Evolutionary conservation across 2,329 filamentous ascomycete genomes (phyloP), one percentile per base, ranked within the genome.

Genomic region (Sclerotinia nivalis): DNA sequence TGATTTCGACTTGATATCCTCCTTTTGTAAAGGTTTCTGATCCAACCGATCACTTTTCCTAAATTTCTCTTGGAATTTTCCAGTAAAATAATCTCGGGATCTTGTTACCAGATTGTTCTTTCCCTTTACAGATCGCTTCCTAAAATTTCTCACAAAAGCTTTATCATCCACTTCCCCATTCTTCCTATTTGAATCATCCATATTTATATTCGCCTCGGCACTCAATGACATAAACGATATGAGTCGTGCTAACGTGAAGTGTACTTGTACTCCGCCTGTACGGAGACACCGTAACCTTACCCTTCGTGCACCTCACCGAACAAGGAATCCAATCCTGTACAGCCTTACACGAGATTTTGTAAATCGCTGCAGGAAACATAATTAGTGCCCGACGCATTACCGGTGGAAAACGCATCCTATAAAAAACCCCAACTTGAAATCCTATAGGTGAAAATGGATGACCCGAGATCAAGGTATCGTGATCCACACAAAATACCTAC

Each of bases 71-170:
- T 40, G 45, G 28, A 52, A 22, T 52, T 64, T 64, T 15, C 60
- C 31, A 12, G 45, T 52, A 4, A 64, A 50, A 40, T 52, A 64
- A 52, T 64, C 34, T 64, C 45, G 34, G 15, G 52, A 64, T 64
- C n/a, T 64, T 28, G 47, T 25, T 22, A 20, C 22, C 22, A 25
- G 9, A n/a, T 64, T 25, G 22, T 52, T 64, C 22, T 52, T 64
- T 50, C 18, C 22, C 60, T 40, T 64, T 6, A 28, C 22, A 12
- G n/a, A 34, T 12, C 40, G 18, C 22, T 64, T 52, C 22, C 37
- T 22, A 7, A 40, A 37, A 58, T 40, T 40, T 34, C n/a, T 37
- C 12, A 40, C 55, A 8, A 40, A 25, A 34, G 15, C 22, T 58
- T 58, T 58, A 40, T 64, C 47, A 9, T 52, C 20, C 47, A 10